Conservation (phyloP, 2,329 filamentous ascomycete genomes). For the Colletotrichum sublineola region DNA sequence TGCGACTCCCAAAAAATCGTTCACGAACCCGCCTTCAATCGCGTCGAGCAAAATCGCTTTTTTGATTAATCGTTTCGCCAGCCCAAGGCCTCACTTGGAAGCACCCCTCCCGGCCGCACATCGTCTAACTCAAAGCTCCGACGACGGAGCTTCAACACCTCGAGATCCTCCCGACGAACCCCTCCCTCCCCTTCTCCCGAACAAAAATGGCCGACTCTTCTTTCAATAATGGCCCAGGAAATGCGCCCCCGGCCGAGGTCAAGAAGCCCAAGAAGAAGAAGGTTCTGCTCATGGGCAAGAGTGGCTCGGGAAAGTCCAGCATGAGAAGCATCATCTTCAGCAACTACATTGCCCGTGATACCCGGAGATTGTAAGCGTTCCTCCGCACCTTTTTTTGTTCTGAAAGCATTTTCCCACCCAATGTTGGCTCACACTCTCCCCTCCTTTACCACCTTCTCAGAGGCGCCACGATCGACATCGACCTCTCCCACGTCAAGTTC, state of each 20-base stretch:
- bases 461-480: conserved; percentile 97
- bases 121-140: neutral
- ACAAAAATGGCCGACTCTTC: conserved; percentile 22
- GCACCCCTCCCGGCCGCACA: neutral
- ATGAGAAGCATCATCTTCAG: conserved; percentile 99
- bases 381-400: neutral
- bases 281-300: conserved; percentile 93
- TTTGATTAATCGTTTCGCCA: neutral
- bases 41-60: conserved; percentile 2
- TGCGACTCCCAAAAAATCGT: neutral
- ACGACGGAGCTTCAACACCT: neutral
- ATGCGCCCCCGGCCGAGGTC: conserved; percentile 56
- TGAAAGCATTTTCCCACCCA: no score
- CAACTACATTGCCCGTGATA: conserved; percentile 98
- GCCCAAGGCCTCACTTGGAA: no score
- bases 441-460: conserved; percentile 48
- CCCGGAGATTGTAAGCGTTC: conserved; percentile 76
- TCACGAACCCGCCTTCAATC: neutral
- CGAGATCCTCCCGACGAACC: neutral
- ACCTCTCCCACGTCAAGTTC: conserved; percentile 98
- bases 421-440: neutral
- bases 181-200: neutral
- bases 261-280: conserved; percentile 87
- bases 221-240: conserved; percentile 16
- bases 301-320: conserved; percentile 95